phyloP scores from a whole-genome alignment of 2,329 filamentous ascomycete species.

The Cladosporium velox region DNA sequence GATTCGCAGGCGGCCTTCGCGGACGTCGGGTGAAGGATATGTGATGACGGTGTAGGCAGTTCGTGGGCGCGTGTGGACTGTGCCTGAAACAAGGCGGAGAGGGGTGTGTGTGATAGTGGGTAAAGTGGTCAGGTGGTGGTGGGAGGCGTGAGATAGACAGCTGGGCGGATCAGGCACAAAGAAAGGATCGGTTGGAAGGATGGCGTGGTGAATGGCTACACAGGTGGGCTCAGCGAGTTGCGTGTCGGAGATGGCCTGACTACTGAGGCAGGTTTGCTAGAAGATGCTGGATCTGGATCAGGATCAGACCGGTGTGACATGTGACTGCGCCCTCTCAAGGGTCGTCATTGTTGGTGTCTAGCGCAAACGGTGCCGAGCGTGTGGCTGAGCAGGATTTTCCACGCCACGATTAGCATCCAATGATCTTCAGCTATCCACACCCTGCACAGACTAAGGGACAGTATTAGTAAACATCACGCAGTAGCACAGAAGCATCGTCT shows the following conservation, averaged over 20 bases:
- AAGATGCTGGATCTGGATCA: not conserved
- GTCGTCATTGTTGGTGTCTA: constrained; percentile 8
- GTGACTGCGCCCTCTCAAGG: constrained; percentile 7
- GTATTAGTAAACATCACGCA: not conserved
- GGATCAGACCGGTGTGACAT: not conserved
- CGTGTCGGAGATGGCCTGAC: constrained; percentile 19
- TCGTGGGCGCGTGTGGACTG: constrained; percentile 11
- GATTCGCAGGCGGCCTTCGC: constrained; percentile 12
- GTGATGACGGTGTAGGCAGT: constrained; percentile 12
- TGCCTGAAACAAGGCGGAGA: constrained; percentile 17
- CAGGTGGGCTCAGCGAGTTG: constrained; percentile 3
- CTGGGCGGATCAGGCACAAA: constrained; percentile 8
- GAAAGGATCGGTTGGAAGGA: not conserved
- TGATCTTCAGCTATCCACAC: not conserved
- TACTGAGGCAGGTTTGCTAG: not conserved
- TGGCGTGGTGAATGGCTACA: not conserved
- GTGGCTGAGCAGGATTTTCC: constrained; percentile 4
- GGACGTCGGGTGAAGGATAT: constrained; percentile 12
- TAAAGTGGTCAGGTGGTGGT: constrained; percentile 18
- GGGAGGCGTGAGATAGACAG: not conserved
- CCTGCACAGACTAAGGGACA: not conserved
- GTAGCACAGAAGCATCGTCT: not conserved
- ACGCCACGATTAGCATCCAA: constrained; percentile 2
- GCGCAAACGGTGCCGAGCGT: not conserved
- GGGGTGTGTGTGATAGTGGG: constrained; percentile 8